phyloP scores from a whole-genome alignment of 306 rosid genomes.

The Carpinus fangiana region DNA sequence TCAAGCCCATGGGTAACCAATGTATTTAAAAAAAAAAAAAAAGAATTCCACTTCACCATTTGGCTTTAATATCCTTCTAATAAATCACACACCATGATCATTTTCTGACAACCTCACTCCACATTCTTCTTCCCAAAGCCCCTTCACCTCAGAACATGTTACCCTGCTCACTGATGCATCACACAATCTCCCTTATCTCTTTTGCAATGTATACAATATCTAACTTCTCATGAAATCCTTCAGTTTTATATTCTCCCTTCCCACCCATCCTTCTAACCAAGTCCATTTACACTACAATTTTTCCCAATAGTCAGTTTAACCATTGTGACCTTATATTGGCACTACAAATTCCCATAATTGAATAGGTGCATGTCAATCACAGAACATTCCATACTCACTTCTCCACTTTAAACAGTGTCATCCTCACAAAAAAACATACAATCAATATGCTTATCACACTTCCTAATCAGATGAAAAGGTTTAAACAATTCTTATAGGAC shows the following conservation, averaged over 20 bases:
- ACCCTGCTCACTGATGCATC: not conserved
- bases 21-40: too few relatives aligned
- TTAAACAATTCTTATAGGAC: not conserved
- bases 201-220: too few relatives aligned
- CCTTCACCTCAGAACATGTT: not conserved
- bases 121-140: not conserved
- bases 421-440: not conserved
- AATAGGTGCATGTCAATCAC: not conserved
- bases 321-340: not conserved
- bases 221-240: not conserved
- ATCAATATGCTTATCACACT: not conserved
- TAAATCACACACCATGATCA: not conserved
- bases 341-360: not conserved
- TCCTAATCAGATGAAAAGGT: not conserved
- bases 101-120: not conserved
- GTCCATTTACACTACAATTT: not conserved
- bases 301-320: not conserved
- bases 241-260: not conserved
- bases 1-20: too few relatives aligned
- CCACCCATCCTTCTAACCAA: constrained; percentile 4
- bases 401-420: not conserved
- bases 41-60: not conserved
- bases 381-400: not conserved
- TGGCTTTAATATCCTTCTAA: not conserved
- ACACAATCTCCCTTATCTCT: too few relatives aligned